A percentile compares a stretch with the other conserved stretches of the same genome.
These are phyloP conservation scores for Collybia sp. DNA, from an alignment of 768 basidiomycete genomes.

Conservation along the genomic window DNA sequence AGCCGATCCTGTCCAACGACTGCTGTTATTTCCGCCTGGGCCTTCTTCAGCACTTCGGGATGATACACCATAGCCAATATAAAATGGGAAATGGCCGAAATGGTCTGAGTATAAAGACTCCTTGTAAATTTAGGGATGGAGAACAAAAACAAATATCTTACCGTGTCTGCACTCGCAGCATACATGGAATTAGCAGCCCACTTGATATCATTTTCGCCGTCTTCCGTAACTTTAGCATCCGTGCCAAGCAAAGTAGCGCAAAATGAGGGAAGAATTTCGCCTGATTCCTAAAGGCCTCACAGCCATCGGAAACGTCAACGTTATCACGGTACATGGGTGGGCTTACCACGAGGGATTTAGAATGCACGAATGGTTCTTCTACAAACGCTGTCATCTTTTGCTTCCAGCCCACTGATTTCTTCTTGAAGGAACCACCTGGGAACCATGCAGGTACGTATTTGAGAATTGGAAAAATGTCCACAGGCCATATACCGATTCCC, in stretches of 20 bases:
- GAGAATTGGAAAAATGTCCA: slow-evolving; percentile 25
- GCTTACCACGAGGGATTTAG: slow-evolving; percentile 5
- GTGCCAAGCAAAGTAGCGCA: background rate
- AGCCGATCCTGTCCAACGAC: slow-evolving; percentile 29
- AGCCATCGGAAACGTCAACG: background rate
- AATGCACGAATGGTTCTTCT: slow-evolving; percentile 6
- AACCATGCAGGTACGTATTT: slow-evolving; percentile 23
- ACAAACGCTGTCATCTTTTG: slow-evolving; percentile 8
- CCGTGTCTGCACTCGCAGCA: slow-evolving; percentile 13
- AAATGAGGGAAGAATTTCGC: slow-evolving; percentile 1
- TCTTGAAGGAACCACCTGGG: slow-evolving; percentile 19
- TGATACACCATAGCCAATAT: slow-evolving; percentile 30
- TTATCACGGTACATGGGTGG: background rate
- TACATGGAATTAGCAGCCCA: slow-evolving; percentile 10
- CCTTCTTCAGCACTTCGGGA: slow-evolving; percentile 28
- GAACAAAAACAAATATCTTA: background rate
- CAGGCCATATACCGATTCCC: slow-evolving; percentile 31
- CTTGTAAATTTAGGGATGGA: too few species aligned
- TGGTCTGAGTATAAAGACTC: too few species aligned
- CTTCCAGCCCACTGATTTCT: slow-evolving; percentile 9
- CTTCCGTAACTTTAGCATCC: slow-evolving; percentile 1
- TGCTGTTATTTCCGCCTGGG: slow-evolving; percentile 36
- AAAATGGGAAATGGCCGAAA: too few species aligned
- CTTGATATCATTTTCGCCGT: slow-evolving; percentile 12
- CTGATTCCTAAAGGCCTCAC: background rate